These are phyloP conservation scores for Aspergillus awamori DNA, from an alignment of 2,329 filamentous ascomycete genomes.

Conservation along the genomic window DNA sequence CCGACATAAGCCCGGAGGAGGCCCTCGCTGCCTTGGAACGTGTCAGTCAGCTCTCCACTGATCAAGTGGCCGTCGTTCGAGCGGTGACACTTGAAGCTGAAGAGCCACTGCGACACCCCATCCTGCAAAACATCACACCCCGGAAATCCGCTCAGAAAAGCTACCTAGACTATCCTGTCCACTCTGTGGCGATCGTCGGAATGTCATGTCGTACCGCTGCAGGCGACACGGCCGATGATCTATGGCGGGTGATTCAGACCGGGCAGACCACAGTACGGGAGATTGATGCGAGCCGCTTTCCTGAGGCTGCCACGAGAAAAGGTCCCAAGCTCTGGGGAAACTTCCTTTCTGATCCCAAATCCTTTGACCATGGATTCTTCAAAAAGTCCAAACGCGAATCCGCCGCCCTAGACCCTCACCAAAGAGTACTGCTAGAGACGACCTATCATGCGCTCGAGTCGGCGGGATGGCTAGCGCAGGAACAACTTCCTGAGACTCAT, in stretches of 20 bases:
- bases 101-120: constrained; percentile 28
- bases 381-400: background rate
- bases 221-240: background rate
- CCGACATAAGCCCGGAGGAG: constrained; percentile 45
- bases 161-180: background rate
- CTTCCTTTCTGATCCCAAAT: background rate
- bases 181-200: background rate
- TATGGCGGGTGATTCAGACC: background rate
- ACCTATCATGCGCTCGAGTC: background rate
- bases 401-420: background rate
- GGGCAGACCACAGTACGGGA: background rate
- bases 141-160: background rate
- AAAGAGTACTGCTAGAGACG: background rate
- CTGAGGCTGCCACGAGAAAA: background rate
- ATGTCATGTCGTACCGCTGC: background rate
- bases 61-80: constrained; percentile 45
- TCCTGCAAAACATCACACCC: constrained; percentile 18
- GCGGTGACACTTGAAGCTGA: constrained; percentile 34
- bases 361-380: background rate
- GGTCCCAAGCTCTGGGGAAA: background rate
- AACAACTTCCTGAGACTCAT: background rate
- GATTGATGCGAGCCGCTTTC: background rate
- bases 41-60: constrained; percentile 38
- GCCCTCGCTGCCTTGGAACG: constrained; percentile 49
- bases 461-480: background rate